A percentile compares a stretch with the other conserved stretches of the same genome.
phyloP scores from a whole-genome alignment of 169 alveolate species.

The Cryptosporidium ubiquitum region DNA sequence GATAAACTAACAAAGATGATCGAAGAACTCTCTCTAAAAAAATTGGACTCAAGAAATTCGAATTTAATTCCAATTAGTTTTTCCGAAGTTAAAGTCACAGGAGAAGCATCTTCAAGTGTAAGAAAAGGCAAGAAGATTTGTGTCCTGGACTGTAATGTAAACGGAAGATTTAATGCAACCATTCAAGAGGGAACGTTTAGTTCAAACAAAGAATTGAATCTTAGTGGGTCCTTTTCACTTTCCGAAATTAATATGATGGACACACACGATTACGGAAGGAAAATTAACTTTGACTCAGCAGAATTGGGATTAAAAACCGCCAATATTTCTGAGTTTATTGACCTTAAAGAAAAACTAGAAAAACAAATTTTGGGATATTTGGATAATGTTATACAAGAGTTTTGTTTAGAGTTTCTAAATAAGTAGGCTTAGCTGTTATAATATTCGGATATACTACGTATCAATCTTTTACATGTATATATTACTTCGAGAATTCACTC shows the following conservation, averaged over 20 bases:
- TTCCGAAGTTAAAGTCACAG: slow-evolving; percentile 71
- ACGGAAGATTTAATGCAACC: slow-evolving; percentile 21
- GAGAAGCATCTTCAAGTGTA: slow-evolving; percentile 81
- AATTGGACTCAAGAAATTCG: background rate
- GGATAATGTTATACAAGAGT: slow-evolving; percentile 18
- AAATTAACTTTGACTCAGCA: slow-evolving; percentile 45
- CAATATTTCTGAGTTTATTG: slow-evolving; percentile 12
- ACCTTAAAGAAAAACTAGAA: slow-evolving; percentile 7
- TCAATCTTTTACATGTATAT: background rate
- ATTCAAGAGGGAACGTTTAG: background rate
- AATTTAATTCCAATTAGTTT: slow-evolving; percentile 38
- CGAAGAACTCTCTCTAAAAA: slow-evolving; percentile 1
- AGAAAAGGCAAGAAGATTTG: slow-evolving; percentile 79
- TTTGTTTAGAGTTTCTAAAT: slow-evolving; percentile 42
- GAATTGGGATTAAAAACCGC: slow-evolving; percentile 12
- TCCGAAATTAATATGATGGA: slow-evolving; percentile 60
- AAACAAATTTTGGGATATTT: slow-evolving; percentile 14
- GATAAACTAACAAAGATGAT: slow-evolving; percentile 74
- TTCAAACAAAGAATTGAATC: background rate
- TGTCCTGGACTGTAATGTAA: slow-evolving; percentile 43
- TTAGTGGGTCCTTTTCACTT: slow-evolving; percentile 14
- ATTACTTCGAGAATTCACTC: slow-evolving; percentile 79
- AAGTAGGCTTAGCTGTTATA: background rate
- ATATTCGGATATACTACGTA: background rate
- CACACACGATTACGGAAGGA: slow-evolving; percentile 33